phyloP scores from a whole-genome alignment of 1,139 yeast species.

The Diutina mesorugosa region DNA sequence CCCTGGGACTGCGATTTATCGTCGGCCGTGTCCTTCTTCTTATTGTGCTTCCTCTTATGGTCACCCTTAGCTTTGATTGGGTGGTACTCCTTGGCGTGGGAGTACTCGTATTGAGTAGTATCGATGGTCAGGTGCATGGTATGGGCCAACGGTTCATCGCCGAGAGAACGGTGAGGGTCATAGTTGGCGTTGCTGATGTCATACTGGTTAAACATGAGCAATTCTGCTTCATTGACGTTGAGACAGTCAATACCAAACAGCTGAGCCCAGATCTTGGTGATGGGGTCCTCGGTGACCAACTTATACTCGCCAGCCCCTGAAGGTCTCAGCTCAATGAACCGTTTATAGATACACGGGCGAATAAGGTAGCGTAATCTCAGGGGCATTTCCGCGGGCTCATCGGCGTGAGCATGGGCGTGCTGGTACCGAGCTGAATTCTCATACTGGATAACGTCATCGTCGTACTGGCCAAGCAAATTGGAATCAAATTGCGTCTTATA shows the following conservation, averaged over 20 bases:
- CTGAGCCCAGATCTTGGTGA: constrained; percentile 40
- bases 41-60: constrained; percentile 3
- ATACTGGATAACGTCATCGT: constrained; percentile 17
- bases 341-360: constrained; percentile 37
- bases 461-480: constrained; percentile 5
- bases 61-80: background rate
- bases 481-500: constrained; percentile 24
- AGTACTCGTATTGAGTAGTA: constrained; percentile 21
- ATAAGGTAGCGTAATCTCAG: constrained; percentile 33
- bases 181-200: constrained; percentile 20
- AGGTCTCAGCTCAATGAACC: constrained; percentile 16
- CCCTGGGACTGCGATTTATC: too few species aligned
- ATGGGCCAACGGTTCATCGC: constrained; percentile 10
- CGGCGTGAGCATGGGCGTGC: constrained; percentile 16
- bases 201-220: constrained; percentile 23
- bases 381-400: constrained; percentile 34
- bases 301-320: constrained; percentile 20
- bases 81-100: background rate
- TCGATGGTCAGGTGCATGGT: constrained; percentile 26
- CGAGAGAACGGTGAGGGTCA: constrained; percentile 12
- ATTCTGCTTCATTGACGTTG: constrained; percentile 41
- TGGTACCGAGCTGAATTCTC: constrained; percentile 20
- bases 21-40: constrained; percentile 4
- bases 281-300: constrained; percentile 41
- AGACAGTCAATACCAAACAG: constrained; percentile 40